phyloP scores from a whole-genome alignment of 352 stramenopile species.

The Globisporangium takayamanum region DNA sequence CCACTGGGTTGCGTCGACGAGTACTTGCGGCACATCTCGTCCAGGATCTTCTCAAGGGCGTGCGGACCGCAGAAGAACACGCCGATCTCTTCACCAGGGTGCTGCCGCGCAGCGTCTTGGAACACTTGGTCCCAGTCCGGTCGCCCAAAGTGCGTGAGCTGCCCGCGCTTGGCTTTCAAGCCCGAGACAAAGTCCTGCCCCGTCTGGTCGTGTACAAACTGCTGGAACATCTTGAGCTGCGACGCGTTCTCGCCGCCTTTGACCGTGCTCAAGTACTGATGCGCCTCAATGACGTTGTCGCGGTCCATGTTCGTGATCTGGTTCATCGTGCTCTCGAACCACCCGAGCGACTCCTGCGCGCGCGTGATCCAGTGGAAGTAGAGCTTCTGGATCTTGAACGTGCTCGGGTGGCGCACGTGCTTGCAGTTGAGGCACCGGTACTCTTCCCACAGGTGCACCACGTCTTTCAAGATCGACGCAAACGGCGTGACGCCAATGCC shows the following conservation, averaged over 20 bases:
- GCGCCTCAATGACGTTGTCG: slow-evolving; percentile 74
- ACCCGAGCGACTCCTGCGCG: slow-evolving; percentile 68
- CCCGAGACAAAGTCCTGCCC: slow-evolving; percentile 78
- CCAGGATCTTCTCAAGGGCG: slow-evolving; percentile 67
- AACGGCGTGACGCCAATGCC: slow-evolving; percentile 84
- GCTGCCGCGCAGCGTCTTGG: slow-evolving; percentile 31
- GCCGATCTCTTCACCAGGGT: slow-evolving; percentile 69
- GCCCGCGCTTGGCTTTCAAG: slow-evolving; percentile 48
- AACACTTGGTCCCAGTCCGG: slow-evolving; percentile 84
- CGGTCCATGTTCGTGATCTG: slow-evolving; percentile 71
- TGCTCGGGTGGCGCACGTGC: slow-evolving; percentile 55
- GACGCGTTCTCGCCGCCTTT: slow-evolving; percentile 65
- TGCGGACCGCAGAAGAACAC: slow-evolving; percentile 86
- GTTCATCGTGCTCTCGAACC: slow-evolving; percentile 86
- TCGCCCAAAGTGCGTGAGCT: slow-evolving; percentile 80
- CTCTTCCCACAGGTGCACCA: slow-evolving; percentile 69
- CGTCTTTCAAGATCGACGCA: slow-evolving; percentile 71
- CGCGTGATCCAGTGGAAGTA: slow-evolving; percentile 88
- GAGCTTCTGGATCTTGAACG: slow-evolving; percentile 76
- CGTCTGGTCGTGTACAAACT: slow-evolving; percentile 74
- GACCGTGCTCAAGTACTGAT: slow-evolving; percentile 81
- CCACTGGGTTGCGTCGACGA: slow-evolving; percentile 44
- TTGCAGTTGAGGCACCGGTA: slow-evolving; percentile 74
- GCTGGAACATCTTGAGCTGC: slow-evolving; percentile 80
- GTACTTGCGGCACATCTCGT: slow-evolving; percentile 62